Percentiles rank a stretch among this genome's conserved stretches.
Conservation (phyloP, 495 filamentous ascomycete genomes). For the Amorphotheca resinae region DNA sequence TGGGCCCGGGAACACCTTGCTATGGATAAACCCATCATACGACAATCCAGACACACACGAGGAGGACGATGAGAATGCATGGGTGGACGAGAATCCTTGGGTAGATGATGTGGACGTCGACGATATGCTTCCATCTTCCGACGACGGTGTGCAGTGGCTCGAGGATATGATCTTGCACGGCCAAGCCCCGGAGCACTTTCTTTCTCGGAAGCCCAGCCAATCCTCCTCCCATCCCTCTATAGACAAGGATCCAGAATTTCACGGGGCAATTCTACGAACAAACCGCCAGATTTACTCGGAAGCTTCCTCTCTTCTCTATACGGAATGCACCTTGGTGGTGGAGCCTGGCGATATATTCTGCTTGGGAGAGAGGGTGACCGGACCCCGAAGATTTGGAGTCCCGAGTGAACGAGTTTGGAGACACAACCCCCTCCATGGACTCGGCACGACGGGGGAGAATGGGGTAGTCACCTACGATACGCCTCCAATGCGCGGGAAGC, state of each 20-base stretch:
- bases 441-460: not conserved
- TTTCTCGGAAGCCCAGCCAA: too few relatives aligned
- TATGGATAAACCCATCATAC: not conserved
- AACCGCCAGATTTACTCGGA: conserved; percentile 2
- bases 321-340: not conserved
- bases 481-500: not conserved
- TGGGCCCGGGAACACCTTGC: not conserved
- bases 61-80: not conserved
- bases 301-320: not conserved
- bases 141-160: not conserved
- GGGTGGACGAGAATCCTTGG: not conserved
- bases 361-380: not conserved
- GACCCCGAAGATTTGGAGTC: not conserved
- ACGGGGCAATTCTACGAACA: not conserved
- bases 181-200: too few relatives aligned
- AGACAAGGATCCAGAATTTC: not conserved
- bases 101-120: not conserved
- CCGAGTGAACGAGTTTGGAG: not conserved
- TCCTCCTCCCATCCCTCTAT: not conserved
- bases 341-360: not conserved
- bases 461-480: not conserved
- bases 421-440: not conserved
- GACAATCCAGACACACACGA: not conserved
- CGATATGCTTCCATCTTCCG: not conserved
- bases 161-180: not conserved